phyloP scores from a whole-genome alignment of 352 stramenopile genomes.

The Phytophthora crassamura region DNA sequence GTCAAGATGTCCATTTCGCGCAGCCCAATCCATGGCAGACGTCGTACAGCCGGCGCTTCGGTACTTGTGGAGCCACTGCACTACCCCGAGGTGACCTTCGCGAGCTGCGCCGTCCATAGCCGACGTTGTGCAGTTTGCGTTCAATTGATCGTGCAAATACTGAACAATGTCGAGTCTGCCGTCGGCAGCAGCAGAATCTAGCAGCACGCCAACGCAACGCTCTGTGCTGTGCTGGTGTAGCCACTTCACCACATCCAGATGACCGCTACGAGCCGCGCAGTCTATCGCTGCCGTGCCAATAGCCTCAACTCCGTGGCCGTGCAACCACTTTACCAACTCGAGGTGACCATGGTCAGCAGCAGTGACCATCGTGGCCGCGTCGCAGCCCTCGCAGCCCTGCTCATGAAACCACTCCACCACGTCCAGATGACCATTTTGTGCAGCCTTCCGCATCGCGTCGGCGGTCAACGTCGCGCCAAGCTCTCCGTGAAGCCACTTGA shows the following conservation, averaged over 20 bases:
- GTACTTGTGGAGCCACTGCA: slow-evolving; percentile 25
- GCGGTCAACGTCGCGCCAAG: slow-evolving; percentile 2
- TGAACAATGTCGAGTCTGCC: slow-evolving; percentile 15
- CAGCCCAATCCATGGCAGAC: slow-evolving; percentile 30
- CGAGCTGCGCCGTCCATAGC: slow-evolving; percentile 18
- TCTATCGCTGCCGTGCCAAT: slow-evolving; percentile 17
- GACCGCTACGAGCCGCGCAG: slow-evolving; percentile 24
- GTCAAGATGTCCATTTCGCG: slow-evolving; percentile 19
- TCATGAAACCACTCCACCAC: slow-evolving; percentile 32
- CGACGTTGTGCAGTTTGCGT: slow-evolving; percentile 15
- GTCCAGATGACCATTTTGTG: slow-evolving; percentile 27
- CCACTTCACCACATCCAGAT: slow-evolving; percentile 31
- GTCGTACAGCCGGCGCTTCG: slow-evolving; percentile 21
- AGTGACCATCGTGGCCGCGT: slow-evolving; percentile 16
- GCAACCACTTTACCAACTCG: slow-evolving; percentile 28
- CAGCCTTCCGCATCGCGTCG: slow-evolving; percentile 25
- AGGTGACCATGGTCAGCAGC: slow-evolving; percentile 24
- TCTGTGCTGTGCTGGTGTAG: slow-evolving; percentile 3
- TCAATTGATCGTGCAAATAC: slow-evolving; percentile 9
- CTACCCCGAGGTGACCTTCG: slow-evolving; percentile 13
- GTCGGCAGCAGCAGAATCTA: slow-evolving; percentile 15
- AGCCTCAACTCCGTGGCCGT: slow-evolving; percentile 13
- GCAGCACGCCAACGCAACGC: neutral
- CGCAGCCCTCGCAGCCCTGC: slow-evolving; percentile 22
- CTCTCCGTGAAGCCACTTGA: too few species aligned